phyloP scores from a whole-genome alignment of 192 early-diverging fungal species.

The Glomus cerebriforme region DNA sequence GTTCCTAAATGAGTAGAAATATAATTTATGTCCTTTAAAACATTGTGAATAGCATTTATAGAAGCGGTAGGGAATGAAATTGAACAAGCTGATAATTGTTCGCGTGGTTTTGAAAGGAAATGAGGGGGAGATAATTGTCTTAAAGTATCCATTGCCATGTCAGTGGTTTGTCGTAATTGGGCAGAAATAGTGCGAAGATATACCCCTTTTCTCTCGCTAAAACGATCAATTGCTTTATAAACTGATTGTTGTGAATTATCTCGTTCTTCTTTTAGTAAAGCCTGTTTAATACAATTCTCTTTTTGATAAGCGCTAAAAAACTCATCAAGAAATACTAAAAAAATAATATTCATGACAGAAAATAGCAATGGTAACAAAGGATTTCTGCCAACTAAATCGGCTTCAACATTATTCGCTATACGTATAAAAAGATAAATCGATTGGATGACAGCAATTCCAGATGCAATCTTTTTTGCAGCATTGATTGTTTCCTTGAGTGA shows the following conservation, averaged over 20 bases:
- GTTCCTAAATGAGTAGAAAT: conserved; percentile 37
- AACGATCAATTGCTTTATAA: conserved; percentile 22
- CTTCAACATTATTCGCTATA: not conserved
- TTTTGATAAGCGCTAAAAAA: conserved; percentile 12
- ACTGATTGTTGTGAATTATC: conserved; percentile 9
- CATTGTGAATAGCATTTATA: conserved; percentile 55
- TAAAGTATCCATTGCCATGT: conserved; percentile 49
- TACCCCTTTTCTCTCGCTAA: conserved; percentile 14
- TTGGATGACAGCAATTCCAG: not conserved
- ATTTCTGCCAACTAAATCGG: not conserved
- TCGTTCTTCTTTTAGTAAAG: conserved; percentile 19
- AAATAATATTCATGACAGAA: not conserved
- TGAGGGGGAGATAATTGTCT: conserved; percentile 53
- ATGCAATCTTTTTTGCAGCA: not conserved
- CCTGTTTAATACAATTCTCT: conserved; percentile 21
- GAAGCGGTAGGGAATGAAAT: conserved; percentile 56
- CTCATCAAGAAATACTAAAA: conserved; percentile 1
- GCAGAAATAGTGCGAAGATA: conserved; percentile 7
- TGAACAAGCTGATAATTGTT: conserved; percentile 57
- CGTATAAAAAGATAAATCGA: not conserved
- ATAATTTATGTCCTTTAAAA: conserved; percentile 55
- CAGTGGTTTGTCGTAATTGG: conserved; percentile 33
- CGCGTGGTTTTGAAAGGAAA: conserved; percentile 48
- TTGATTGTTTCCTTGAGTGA: not conserved
- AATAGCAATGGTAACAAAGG: conserved; percentile 6